phyloP scores from a whole-genome alignment of 2,329 filamentous ascomycete genomes.

The Rutstroemia sp. region DNA sequence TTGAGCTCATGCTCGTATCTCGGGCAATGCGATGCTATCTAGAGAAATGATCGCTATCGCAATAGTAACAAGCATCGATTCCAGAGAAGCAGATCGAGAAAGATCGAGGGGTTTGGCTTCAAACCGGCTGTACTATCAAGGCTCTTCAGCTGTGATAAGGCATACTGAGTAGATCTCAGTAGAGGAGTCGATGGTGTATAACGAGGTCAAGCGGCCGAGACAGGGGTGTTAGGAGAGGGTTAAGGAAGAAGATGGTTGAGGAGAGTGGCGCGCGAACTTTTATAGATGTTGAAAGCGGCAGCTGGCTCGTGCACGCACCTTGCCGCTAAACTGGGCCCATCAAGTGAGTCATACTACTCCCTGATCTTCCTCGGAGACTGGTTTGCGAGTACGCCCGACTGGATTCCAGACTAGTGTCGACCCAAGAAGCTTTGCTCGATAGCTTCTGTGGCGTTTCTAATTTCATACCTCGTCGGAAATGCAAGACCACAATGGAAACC shows the following conservation, averaged over 20 bases:
- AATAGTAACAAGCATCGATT: too few species aligned
- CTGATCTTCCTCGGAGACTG: not conserved
- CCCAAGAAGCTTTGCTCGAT: too few species aligned
- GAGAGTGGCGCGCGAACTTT: not conserved
- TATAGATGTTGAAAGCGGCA: not conserved
- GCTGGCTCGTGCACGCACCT: not conserved
- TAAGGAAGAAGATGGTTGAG: not conserved
- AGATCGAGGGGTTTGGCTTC: not conserved
- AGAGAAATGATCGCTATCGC: too few species aligned
- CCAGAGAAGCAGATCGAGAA: too few species aligned
- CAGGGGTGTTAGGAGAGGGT: not conserved
- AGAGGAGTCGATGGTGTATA: not conserved
- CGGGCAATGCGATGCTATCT: too few species aligned
- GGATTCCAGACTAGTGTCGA: too few species aligned
- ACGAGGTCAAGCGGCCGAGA: not conserved
- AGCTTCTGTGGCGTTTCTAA: too few species aligned
- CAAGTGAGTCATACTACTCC: too few species aligned
- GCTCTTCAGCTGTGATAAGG: not conserved
- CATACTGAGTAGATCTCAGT: not conserved
- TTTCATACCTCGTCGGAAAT: too few species aligned
- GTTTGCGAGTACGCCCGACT: too few species aligned
- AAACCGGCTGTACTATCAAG: not conserved
- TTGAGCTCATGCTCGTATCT: not conserved
- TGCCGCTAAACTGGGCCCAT: not conserved
- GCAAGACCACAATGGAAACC: too few species aligned